Conservation (phyloP, 805 yeast species). For the Wickerhamiella occidentalis region DNA sequence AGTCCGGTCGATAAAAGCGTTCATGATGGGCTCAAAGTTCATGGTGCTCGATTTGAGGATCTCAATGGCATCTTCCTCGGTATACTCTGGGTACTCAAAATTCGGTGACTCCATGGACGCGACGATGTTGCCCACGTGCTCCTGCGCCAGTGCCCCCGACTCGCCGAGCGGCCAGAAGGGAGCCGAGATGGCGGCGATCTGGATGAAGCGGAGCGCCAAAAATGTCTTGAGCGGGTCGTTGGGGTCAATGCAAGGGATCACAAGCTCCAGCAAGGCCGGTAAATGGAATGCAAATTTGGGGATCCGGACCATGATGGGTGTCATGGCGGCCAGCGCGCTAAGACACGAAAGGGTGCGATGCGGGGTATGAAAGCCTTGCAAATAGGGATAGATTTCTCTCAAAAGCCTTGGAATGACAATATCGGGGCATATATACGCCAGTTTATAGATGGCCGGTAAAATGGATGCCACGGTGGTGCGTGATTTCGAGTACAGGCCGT, state of each 20-base stretch:
- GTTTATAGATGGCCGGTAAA: constrained; percentile 15
- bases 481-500: constrained; percentile 38
- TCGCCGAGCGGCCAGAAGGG: constrained; percentile 43
- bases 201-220: constrained; percentile 54
- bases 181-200: constrained; percentile 54
- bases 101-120: constrained; percentile 44
- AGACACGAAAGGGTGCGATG: constrained; percentile 71
- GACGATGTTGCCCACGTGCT: constrained; percentile 48
- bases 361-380: constrained; percentile 35
- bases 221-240: constrained; percentile 71
- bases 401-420: constrained; percentile 28
- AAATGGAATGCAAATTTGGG: constrained; percentile 66
- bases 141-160: constrained; percentile 27
- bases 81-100: constrained; percentile 15
- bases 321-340: constrained; percentile 49
- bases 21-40: constrained; percentile 50
- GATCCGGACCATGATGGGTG: constrained; percentile 51
- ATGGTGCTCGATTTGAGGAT: constrained; percentile 67
- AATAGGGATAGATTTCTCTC: constrained; percentile 50
- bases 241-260: constrained; percentile 73
- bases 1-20: constrained; percentile 43
- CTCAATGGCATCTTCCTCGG: constrained; percentile 35
- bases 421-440: constrained; percentile 51
- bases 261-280: constrained; percentile 55
- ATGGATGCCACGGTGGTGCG: constrained; percentile 12